These are phyloP conservation scores for Cicer chorassanicum DNA, from an alignment of 306 rosid species.

Conservation along the genomic window DNA sequence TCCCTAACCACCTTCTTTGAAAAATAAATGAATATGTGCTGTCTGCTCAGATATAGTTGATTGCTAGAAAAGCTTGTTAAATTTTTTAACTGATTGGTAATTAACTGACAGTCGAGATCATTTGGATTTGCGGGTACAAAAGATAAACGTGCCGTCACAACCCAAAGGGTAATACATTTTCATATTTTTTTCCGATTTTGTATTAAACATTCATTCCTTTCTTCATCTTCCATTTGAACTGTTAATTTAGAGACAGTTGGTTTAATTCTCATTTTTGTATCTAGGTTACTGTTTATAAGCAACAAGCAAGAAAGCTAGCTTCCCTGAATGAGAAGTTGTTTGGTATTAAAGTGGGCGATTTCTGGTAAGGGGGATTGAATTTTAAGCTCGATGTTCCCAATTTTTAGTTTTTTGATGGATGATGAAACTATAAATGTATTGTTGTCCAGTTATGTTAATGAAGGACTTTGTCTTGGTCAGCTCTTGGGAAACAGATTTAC, in stretches of 20 bases:
- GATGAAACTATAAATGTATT: slow-evolving; percentile 44
- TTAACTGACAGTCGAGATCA: slow-evolving; percentile 72
- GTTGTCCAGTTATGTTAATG: slow-evolving; percentile 71
- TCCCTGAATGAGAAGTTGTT: slow-evolving; percentile 86
- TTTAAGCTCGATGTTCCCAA: slow-evolving; percentile 20
- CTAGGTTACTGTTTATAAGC: slow-evolving; percentile 92
- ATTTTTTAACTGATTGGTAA: slow-evolving; percentile 38
- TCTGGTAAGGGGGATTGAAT: slow-evolving; percentile 71
- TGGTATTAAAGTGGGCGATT: slow-evolving; percentile 89
- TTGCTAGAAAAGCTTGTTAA: slow-evolving; percentile 35
- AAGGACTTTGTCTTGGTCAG: slow-evolving; percentile 95
- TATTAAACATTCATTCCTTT: slow-evolving; percentile 25
- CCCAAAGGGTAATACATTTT: slow-evolving; percentile 78
- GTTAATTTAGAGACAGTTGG: slow-evolving; percentile 33
- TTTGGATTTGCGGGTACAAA: slow-evolving; percentile 98
- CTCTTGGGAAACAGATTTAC: slow-evolving; percentile 91
- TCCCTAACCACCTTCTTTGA: slow-evolving; percentile 26
- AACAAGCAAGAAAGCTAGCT: slow-evolving; percentile 76
- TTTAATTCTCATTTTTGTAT: slow-evolving; percentile 43
- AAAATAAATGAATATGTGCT: slow-evolving; percentile 16
- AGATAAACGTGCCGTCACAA: slow-evolving; percentile 90
- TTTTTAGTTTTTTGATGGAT: slow-evolving; percentile 35
- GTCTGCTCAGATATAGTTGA: slow-evolving; percentile 22
- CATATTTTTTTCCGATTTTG: slow-evolving; percentile 30
- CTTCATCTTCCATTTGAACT: slow-evolving; percentile 11